Base-by-base conservation (phyloP, 768 basidiomycete species). In the Rhodotorula paludigena region DNA sequence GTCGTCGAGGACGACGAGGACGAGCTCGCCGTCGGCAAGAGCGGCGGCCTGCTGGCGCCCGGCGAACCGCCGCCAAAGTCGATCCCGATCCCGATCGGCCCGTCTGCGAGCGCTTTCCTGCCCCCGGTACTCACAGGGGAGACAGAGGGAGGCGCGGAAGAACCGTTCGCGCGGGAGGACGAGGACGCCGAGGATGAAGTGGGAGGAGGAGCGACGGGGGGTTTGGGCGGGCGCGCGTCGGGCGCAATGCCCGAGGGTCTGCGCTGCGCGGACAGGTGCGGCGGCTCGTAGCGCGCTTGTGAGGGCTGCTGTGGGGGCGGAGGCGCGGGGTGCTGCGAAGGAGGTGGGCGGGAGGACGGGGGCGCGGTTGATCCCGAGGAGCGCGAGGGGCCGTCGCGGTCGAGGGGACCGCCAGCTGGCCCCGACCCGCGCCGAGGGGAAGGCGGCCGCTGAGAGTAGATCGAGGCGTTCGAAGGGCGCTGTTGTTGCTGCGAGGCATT, bases 51-150 rank as follows among this genome's bases (percentile, higher is more conserved):
- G 28, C 23, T n/a, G n/a, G n/a, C n/a, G n/a, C n/a, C n/a, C n/a
- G n/a, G n/a, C n/a, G n/a, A n/a, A n/a, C 59, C 60, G 30, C 60
- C 60, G 21, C 5, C 20, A 30, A 61, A 53, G 42, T 61, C 60
- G 28, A 61, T 61, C 23, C 60, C 60, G 11, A 61, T 61, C 51
- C 60, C 60, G 39, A 61, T 42, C 11, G 32, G 57, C 42, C n/a
- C n/a, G n/a, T n/a, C n/a, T n/a, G n/a, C n/a, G n/a, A n/a, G n/a
- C n/a, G n/a, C n/a, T n/a, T n/a, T n/a, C n/a, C n/a, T n/a, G n/a
- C n/a, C n/a, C n/a, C n/a, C n/a, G n/a, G n/a, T n/a, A n/a, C n/a
- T n/a, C n/a, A n/a, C n/a, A n/a, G n/a, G n/a, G n/a, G n/a, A n/a
- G n/a, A n/a, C n/a, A n/a, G n/a, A n/a, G n/a, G n/a, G n/a, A n/a